Base-by-base conservation (phyloP, 805 yeast species). In the Saturnispora sanitii region DNA sequence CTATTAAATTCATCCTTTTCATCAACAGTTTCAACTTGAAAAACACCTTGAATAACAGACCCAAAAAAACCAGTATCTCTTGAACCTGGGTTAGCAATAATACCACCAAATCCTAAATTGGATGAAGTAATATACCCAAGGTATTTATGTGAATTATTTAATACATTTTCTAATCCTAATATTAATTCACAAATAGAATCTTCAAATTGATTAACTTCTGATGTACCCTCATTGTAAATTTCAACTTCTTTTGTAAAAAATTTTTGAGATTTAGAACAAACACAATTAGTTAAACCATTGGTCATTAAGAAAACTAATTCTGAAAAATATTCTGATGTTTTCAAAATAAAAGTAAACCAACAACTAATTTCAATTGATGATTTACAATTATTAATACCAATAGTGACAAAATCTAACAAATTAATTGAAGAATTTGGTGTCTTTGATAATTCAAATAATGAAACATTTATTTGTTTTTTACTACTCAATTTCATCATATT, bases 31-130 rank as follows among this genome's bases (percentile, higher is more conserved):
- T 83, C 94, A 12, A 77, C 73, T 41, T 75, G 80, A 52, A 83
- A 81, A 0, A 83, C 94, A 2, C 92, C 92, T 46, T 80, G 82
- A 40, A 83, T 81, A 19, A 78, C 81, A 40, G 72, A 71, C 0
- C 80, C 80, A 37, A 82, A 66, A 58, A 79, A 72, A 17, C 85
- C 74, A 6, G 27, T 13, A 15, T 29, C 37, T 9, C 44, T 47
- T 6, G 33, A 19, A 2, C 47, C 35, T 12, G 45, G 43, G 19
- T 38, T 41, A 17, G 33, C 33, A 40, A 38, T 22, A 8, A 38
- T 11, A 12, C 37, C 33, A 15, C 35, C 19, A 29, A 34, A 33
- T 13, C 38, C 38, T 13, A 40, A 8, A 15, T 33, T 39, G 11
- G 43, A 40, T 1, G 46, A 42, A 8, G 40, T 25, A 4, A 52